Percentiles rank a stretch among this genome's conserved stretches.
Evolutionary conservation across 192 early-diverging fungal genomes (phyloP).

Genomic region (Backusella luteola): DNA sequence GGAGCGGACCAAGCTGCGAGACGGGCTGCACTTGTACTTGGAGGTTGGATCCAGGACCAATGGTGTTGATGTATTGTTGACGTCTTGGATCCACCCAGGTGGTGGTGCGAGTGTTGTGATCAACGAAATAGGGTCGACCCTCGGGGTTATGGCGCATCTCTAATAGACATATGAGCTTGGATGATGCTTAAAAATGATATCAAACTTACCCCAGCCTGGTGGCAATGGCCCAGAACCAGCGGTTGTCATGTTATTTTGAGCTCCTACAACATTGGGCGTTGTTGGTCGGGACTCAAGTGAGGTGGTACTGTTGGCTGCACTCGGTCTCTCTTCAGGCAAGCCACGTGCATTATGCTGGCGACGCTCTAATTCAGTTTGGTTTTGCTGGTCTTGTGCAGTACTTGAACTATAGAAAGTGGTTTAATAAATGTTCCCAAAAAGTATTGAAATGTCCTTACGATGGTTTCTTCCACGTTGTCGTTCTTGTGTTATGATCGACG

Average conservation of each 20-base stretch:
- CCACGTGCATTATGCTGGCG: slow-evolving; percentile 76
- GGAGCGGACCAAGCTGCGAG: slow-evolving; percentile 82
- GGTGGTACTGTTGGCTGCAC: slow-evolving; percentile 5
- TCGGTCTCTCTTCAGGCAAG: slow-evolving; percentile 62
- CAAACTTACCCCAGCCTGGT: slow-evolving; percentile 67
- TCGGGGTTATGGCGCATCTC: slow-evolving; percentile 24
- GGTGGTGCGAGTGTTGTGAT: slow-evolving; percentile 87
- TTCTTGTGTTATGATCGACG: slow-evolving; percentile 93
- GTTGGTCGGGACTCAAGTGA: slow-evolving; percentile 36
- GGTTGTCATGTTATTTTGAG: slow-evolving; percentile 44
- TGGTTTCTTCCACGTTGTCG: slow-evolving; percentile 87
- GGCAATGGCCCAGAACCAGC: slow-evolving; percentile 70
- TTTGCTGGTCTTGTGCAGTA: slow-evolving; percentile 41
- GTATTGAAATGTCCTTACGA: slow-evolving; percentile 21
- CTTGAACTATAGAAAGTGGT: slow-evolving; percentile 21
- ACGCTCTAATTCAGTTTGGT: slow-evolving; percentile 70
- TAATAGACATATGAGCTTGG: slow-evolving; percentile 88
- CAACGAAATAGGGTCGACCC: slow-evolving; percentile 83
- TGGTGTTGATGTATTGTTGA: slow-evolving; percentile 57
- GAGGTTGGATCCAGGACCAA: slow-evolving; percentile 49
- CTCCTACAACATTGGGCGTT: slow-evolving; percentile 53
- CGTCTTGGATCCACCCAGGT: slow-evolving; percentile 90
- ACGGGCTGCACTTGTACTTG: slow-evolving; percentile 73
- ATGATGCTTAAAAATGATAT: slow-evolving; percentile 38
- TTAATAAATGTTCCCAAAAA: not conserved